Evolutionary conservation across 2,329 filamentous ascomycete species (phyloP), one percentile per base, ranked within the genome.

Genomic region (Trichoderma aggressivum): DNA sequence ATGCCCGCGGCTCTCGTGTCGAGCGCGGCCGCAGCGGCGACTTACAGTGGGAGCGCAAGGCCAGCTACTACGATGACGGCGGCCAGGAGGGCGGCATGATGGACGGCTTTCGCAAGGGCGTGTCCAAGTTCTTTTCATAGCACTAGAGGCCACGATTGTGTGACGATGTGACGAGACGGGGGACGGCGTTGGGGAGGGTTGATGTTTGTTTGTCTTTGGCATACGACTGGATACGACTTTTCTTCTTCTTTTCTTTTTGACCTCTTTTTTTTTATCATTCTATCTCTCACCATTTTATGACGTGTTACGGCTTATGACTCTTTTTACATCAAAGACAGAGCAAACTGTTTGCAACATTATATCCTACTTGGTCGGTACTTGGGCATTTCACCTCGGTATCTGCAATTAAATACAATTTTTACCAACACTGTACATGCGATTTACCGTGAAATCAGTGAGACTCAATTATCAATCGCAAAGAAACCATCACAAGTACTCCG

Each of bases 111-210:
- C 58, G 70, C 67, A 77, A 77, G 56, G 78, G 78, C 39, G 78
- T 85, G 59, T 81, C 81, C 63, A 84, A 82, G 75, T 81, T 83
- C 75, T 85, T 84, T 74, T 82, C 82, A 62, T 53, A 50, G 50
- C 50, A 30, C 24, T 12, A 43, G 12, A 39, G 16, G 2, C 26
- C 59, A 5, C 32, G 36, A 60, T 43, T 60, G 36, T 60, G 36
- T 26, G 55, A 32, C 10, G 26, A 24, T 16, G 24, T 32, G 53
- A 43, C 16, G 30, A 77, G 76, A 30, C 21, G n/a, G 53, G 53
- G 26, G 55, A n/a, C 30, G 62, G 62, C 69, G 36, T 39, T 58
- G 34, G 61, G n/a, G n/a, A 28, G 65, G 65, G 12, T 7, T 34
- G 55, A 68, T 28, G 34, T 24, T 60, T 68, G 36, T 32, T n/a